Evolutionary conservation across 2,329 filamentous ascomycete genomes (phyloP).

Genomic region (Hymenoscyphus fraxineus): DNA sequence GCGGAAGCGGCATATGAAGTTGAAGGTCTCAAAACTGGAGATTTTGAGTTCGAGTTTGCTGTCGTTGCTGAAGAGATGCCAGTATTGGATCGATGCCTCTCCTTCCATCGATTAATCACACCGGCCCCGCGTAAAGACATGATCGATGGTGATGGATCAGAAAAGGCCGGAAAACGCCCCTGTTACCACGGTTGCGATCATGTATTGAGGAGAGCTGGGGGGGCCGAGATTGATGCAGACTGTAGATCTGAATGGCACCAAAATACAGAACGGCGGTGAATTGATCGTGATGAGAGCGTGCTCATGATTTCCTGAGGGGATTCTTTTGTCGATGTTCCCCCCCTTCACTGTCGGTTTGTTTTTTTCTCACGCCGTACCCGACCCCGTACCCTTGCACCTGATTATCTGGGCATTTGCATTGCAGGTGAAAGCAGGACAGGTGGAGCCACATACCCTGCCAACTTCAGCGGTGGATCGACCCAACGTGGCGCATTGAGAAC

Average conservation of each 20-base stretch:
- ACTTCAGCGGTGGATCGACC: neutral
- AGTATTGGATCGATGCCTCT: slow-evolving; percentile 21
- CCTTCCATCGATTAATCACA: slow-evolving; percentile 23
- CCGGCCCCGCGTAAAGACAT: slow-evolving; percentile 7
- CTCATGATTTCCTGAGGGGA: neutral
- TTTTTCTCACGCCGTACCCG: slow-evolving; percentile 2
- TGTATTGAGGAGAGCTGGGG: neutral
- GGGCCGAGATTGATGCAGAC: neutral
- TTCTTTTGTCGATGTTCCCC: neutral
- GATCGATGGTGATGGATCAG: neutral
- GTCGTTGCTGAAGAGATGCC: slow-evolving; percentile 7
- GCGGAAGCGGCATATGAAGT: slow-evolving; percentile 5
- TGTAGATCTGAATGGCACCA: neutral
- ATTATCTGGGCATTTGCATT: neutral
- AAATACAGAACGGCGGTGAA: neutral
- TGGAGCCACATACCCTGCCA: neutral
- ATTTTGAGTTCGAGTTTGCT: slow-evolving; percentile 8
- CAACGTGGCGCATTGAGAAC: slow-evolving; percentile 2
- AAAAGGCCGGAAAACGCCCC: neutral
- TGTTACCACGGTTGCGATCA: neutral
- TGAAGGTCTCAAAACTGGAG: slow-evolving; percentile 10
- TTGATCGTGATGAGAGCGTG: neutral
- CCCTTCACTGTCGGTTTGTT: neutral
- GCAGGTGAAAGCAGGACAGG: neutral
- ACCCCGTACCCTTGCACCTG: neutral